These are phyloP conservation scores for Xylaria grammica DNA, from an alignment of 495 filamentous ascomycete species.

Conservation along the genomic window DNA sequence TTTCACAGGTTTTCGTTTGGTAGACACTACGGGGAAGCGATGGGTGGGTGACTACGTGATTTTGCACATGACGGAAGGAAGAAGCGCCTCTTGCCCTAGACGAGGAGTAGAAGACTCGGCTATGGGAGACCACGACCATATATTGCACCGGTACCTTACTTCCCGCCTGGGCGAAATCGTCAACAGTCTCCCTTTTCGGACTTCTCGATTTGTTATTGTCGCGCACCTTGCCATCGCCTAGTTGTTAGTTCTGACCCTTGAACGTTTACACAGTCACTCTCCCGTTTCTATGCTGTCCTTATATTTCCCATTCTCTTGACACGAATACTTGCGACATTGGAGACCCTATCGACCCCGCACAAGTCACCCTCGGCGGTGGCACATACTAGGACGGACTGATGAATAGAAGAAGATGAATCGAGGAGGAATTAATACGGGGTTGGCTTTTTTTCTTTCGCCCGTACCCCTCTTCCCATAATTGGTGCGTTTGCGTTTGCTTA, in stretches of 20 bases:
- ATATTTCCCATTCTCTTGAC: neutral
- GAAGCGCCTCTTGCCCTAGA: neutral
- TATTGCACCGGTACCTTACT: neutral
- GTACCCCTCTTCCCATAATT: neutral
- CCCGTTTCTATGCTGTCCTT: neutral
- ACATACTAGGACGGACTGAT: conserved; percentile 16
- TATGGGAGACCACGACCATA: neutral
- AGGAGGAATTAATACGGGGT: conserved; percentile 11
- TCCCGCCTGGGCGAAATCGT: neutral
- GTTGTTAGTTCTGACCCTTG: neutral
- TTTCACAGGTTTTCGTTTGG: conserved; percentile 2
- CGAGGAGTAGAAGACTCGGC: neutral
- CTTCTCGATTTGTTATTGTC: neutral
- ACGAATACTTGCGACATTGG: neutral
- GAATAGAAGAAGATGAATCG: conserved; percentile 9
- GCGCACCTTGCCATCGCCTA: neutral
- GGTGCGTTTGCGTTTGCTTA: conserved; percentile 16
- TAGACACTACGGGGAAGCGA: neutral
- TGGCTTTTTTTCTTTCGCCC: neutral
- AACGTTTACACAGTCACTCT: neutral
- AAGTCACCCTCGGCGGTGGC: neutral
- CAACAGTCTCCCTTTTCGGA: neutral
- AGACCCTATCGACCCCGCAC: neutral
- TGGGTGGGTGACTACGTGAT: neutral
- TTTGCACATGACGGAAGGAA: neutral